Evolutionary conservation across 23 red algal genomes (phyloP), one percentile per base, ranked within the genome.

Genomic region (Gracilaria caudata): DNA sequence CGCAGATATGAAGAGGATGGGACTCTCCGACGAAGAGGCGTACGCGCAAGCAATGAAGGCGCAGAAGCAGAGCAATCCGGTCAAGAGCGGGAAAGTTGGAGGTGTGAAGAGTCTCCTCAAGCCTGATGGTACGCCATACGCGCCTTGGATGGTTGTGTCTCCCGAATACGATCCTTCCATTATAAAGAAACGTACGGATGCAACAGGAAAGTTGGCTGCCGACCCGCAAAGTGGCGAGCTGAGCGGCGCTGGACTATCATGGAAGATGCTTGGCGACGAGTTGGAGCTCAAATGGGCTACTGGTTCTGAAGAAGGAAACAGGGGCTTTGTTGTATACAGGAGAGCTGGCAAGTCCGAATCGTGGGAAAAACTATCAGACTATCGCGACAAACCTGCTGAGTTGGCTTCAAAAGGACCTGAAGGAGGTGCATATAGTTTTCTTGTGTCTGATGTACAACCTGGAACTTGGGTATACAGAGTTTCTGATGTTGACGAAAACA

Each of bases 381-480:
- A 95, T 73, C 59, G 84, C 12, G 87, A 57, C 11, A 82, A 76
- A 36, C 96, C 96, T n/a, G 84, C 80, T 16, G 60, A 88, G 53
- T 76, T 98, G 51, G 23, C 34, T 51, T 89, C 79, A 75, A 95
- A 98, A 81, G 96, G 96, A 25, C 47, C 85, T 12, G 79, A 81
- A 0, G 96, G 96, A 29, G 96, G 96, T 10, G 44, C 19, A 32
- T 98, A 98, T 46, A 84, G 79, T n/a, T 95, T 78, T 68, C 71
- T 98, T 44, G 87, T 88, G n/a, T 40, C 60, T 2, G 53, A 77
- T 25, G 78, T 79, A n/a, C 44, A 85, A 60, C 73, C 92, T 23
- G 92, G 92, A 40, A 95, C 66, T 39, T 98, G 96, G 96, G 65
- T 98, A 12, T 98, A 98, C 87, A 72, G 96, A 24, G 79, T 98